Evolutionary conservation across 148 eudicot genomes (phyloP), one percentile per base, ranked within the genome.

Genomic region (Rhododendron mucronatum): DNA sequence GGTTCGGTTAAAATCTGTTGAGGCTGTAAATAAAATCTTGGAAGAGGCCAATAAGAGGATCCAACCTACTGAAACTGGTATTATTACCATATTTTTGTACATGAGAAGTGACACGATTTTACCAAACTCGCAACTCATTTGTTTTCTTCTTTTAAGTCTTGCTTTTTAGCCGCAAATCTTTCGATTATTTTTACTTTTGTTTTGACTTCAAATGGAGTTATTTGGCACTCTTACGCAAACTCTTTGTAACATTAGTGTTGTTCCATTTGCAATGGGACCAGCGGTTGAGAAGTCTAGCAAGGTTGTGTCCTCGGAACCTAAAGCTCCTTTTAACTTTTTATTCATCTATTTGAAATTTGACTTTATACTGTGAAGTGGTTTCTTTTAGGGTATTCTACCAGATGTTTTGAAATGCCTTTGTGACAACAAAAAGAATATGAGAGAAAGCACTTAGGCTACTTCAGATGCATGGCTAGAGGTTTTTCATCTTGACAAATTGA

Each of bases 401-500:
- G 98, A 97, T 88, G 91, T 97, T 59, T 88, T 97, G 93, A 97
- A 97, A 92, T 94, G 99, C 90, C 99, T 97, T 84, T 90, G 96
- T 69, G 99, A 97, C 91, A 97, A 97, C 81, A 97, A 95, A 91
- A 97, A 95, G 91, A 94, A 94, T 85, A 95, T 97, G 99, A 88
- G 99, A 91, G 99, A 97, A 88, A 93, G 96, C 85, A 92, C 93
- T 30, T 85, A 95, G 92, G 89, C 89, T 76, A 91, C 96, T 84
- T 89, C 94, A 84, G 96, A 97, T 86, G 87, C 90, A 83, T 95
- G 99, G 99, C 92, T 91, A 86, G 96, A 91, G 85, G 98, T 96
- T 88, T 95, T 92, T 76, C 98, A 95, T 89, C 98, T 97, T 88
- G 99, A 95, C 90, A 97, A 97, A 91, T 93, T 97, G 99, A 98